phyloP scores from a whole-genome alignment of 495 filamentous ascomycete species.

The Cryomyces antarcticus region DNA sequence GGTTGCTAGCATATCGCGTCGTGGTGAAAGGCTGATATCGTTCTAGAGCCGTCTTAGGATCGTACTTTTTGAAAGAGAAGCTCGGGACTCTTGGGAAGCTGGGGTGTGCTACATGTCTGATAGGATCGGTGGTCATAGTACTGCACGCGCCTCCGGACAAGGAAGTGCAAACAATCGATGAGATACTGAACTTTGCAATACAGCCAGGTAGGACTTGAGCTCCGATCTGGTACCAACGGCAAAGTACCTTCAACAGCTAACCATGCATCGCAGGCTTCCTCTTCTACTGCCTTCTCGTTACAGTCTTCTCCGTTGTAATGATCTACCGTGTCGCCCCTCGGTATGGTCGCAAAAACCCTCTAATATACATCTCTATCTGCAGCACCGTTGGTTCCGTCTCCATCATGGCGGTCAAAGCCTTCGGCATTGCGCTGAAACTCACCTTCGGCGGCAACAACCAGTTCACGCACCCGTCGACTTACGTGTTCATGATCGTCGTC shows the following conservation, averaged over 20 bases:
- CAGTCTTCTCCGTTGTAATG: conserved; percentile 73
- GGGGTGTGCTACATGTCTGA: conserved; percentile 87
- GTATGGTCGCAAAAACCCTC: conserved; percentile 83
- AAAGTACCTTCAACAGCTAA: conserved; percentile 6
- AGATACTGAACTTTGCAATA: conserved; percentile 74
- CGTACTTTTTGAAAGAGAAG: conserved; percentile 81
- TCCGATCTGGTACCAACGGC: background rate
- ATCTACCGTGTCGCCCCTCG: conserved; percentile 81
- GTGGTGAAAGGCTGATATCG: background rate
- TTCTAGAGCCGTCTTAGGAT: conserved; percentile 63
- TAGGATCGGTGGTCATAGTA: conserved; percentile 93
- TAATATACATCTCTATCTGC: conserved; percentile 93
- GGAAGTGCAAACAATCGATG: conserved; percentile 67
- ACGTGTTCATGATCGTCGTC: conserved; percentile 88
- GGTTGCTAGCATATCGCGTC: conserved; percentile 14
- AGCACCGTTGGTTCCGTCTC: conserved; percentile 90
- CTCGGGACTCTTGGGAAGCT: conserved; percentile 78
- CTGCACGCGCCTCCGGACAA: conserved; percentile 90
- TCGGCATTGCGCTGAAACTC: conserved; percentile 88
- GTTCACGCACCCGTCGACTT: conserved; percentile 80
- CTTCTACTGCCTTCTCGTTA: conserved; percentile 56
- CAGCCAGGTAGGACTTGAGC: conserved; percentile 46
- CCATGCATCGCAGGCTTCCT: conserved; percentile 47
- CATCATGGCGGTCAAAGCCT: conserved; percentile 96
- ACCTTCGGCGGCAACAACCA: conserved; percentile 85